Evolutionary conservation across 1,284 basidiomycete species (phyloP).

Genomic region (Ganoderma leucocontextum): DNA sequence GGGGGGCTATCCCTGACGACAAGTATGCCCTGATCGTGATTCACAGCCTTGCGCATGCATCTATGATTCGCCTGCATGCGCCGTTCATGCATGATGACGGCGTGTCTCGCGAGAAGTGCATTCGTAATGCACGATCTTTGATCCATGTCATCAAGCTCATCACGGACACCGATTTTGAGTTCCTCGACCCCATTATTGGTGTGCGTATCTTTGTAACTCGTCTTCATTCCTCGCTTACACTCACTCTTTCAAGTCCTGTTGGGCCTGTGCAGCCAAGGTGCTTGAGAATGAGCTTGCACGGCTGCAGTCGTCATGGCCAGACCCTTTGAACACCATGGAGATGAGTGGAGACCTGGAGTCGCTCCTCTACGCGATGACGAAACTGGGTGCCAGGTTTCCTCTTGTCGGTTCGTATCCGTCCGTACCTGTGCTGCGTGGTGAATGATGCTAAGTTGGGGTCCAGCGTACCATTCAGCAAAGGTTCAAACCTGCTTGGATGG

Average conservation of each 20-base stretch:
- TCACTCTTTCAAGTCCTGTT: conserved; percentile 61
- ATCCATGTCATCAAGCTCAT: conserved; percentile 67
- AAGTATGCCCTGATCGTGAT: conserved; percentile 65
- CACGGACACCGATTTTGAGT: conserved; percentile 68
- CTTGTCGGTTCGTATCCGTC: conserved; percentile 56
- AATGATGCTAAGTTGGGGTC: neutral
- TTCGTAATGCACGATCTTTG: conserved; percentile 64
- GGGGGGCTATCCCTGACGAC: conserved; percentile 62
- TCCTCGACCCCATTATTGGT: conserved; percentile 77
- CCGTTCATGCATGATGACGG: conserved; percentile 67
- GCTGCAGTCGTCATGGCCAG: conserved; percentile 65
- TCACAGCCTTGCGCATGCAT: conserved; percentile 72
- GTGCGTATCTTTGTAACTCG: conserved; percentile 50
- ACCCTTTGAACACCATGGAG: conserved; percentile 58
- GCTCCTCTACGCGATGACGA: conserved; percentile 70
- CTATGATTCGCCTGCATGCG: conserved; percentile 73
- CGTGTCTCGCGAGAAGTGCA: conserved; percentile 69
- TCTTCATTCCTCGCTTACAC: conserved; percentile 17
- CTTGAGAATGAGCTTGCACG: conserved; percentile 68
- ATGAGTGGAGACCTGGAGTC: conserved; percentile 67
- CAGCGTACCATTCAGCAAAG: conserved; percentile 50
- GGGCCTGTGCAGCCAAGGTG: conserved; percentile 71
- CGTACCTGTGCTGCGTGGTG: neutral
- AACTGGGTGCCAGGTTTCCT: conserved; percentile 64
- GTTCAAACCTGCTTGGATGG: conserved; percentile 46